Conservation (phyloP, 176 grass and related monocot genomes). For the Oryza meridionalis region DNA sequence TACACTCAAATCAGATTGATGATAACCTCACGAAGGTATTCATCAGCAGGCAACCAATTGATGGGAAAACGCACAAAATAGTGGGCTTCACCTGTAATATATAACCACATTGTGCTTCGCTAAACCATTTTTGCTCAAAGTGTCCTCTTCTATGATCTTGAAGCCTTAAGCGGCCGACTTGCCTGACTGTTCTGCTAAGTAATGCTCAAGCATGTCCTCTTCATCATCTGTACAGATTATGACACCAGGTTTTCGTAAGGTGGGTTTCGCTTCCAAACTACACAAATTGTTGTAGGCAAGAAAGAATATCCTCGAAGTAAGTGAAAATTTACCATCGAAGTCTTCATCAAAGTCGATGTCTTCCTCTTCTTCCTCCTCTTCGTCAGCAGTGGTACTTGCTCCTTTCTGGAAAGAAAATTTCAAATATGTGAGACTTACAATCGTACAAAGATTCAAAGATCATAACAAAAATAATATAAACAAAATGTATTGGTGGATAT, state of each 20-base stretch:
- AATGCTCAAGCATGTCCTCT: conserved; percentile 99
- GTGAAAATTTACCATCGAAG: conserved; percentile 77
- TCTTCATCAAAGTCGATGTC: conserved; percentile 94
- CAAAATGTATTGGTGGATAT: conserved; percentile 25
- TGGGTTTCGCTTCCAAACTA: conserved; percentile 14
- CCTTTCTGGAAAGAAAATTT: conserved; percentile 71
- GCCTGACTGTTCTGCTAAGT: conserved; percentile 77
- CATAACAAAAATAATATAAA: conserved; percentile 2
- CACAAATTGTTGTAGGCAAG: neutral
- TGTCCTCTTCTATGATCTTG: conserved; percentile 14
- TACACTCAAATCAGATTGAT: conserved; percentile 3
- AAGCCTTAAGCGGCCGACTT: conserved; percentile 63
- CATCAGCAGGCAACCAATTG: conserved; percentile 11
- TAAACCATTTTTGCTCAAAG: conserved; percentile 6
- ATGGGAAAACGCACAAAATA: conserved; percentile 20
- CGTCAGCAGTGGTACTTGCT: conserved; percentile 67
- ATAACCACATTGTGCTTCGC: conserved; percentile 7
- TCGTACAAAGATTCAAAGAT: conserved; percentile 35
- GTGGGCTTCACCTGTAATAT: conserved; percentile 3
- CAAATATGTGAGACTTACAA: conserved; percentile 27
- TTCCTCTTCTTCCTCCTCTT: conserved; percentile 90
- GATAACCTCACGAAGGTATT: conserved; percentile 12
- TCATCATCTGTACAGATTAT: conserved; percentile 73
- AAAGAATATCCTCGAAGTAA: neutral
- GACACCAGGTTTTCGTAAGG: conserved; percentile 12